Conservation (phyloP, 352 stramenopile species). For the Pythium pectinolyticum region DNA sequence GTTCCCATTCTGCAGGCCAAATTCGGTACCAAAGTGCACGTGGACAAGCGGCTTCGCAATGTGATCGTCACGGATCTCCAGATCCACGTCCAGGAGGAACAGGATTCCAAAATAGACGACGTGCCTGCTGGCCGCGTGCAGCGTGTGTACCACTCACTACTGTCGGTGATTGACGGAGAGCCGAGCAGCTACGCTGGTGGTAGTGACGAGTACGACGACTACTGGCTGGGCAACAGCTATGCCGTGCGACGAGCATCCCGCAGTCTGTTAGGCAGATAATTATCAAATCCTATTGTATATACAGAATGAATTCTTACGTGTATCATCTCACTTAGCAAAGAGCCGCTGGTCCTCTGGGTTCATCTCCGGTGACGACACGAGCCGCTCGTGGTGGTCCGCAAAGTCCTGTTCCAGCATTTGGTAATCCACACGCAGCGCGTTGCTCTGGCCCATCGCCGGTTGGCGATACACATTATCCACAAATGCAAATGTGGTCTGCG, state of each 20-base stretch:
- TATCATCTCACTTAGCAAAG: conserved; percentile 30
- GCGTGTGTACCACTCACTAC: conserved; percentile 51
- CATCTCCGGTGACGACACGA: conserved; percentile 44
- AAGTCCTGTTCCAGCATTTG: conserved; percentile 48
- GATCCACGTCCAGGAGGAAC: conserved; percentile 36
- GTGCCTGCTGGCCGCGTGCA: conserved; percentile 37
- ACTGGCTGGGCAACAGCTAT: conserved; percentile 33
- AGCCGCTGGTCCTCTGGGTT: conserved; percentile 49
- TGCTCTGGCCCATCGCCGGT: conserved; percentile 60
- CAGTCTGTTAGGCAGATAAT: conserved; percentile 37
- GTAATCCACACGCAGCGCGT: conserved; percentile 56
- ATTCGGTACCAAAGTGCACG: conserved; percentile 55
- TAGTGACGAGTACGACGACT: conserved; percentile 39
- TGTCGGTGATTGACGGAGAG: conserved; percentile 56
- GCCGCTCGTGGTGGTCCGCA: conserved; percentile 27
- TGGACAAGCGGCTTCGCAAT: conserved; percentile 59
- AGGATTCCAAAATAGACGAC: conserved; percentile 15
- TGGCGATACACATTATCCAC: conserved; percentile 72
- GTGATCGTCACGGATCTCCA: conserved; percentile 67
- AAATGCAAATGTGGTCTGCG: conserved; percentile 48
- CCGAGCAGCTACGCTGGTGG: conserved; percentile 14
- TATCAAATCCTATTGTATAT: conserved; percentile 35
- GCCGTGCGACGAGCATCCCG: conserved; percentile 13
- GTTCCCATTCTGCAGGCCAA: conserved; percentile 57
- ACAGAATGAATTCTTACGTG: conserved; percentile 5